Evolutionary conservation across 2,329 filamentous ascomycete genomes (phyloP), one percentile per base, ranked within the genome.

Genomic region (Diaporthe sp.): DNA sequence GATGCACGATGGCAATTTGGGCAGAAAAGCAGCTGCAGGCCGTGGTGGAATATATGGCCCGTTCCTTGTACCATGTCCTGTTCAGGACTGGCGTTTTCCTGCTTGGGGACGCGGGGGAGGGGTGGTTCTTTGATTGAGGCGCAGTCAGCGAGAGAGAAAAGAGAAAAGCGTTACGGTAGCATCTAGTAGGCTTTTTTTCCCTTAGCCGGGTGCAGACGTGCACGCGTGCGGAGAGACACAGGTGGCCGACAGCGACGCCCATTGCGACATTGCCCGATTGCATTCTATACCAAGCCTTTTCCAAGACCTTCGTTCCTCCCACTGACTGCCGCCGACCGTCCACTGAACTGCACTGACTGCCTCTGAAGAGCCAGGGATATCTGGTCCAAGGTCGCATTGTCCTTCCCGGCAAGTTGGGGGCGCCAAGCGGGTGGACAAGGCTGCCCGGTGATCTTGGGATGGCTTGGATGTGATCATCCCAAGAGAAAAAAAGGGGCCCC

Each of bases 381-480:
- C 65, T 22, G 34, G 65, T 46, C n/a, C 46, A 53, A 68, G 65
- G 65, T 68, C 65, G 46, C 65, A 68, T 68, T 53, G 46, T 22
- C 65, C 65, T 53, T 68, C 65, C 65, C 65, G 65, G 65, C 46
- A 68, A 68, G 46, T 68, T 22, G 65, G 65, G 46, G 65, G 46
- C 34, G 65, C 46, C 65, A 68, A 53, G 65, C n/a, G 6, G 31
- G 31, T 53, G 62, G 65, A 68, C 65, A 68, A 68, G 65, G 65
- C 65, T 68, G 65, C 65, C 65, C 34, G 34, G 65, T 68, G 65
- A 39, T 53, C 46, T 68, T 53, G 46, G 65, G 65, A 53, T 53
- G 65, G 65, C 65, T 68, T 68, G 65, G 65, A 68, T 37, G 65
- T 68, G 65, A 68, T 68, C 46, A 53, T 68, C 65, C 65, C 65